A percentile compares a stretch with the other conserved stretches of the same genome.
These are phyloP conservation scores for Penicillium sp. DNA, from an alignment of 2,329 filamentous ascomycete genomes.

Conservation along the genomic window DNA sequence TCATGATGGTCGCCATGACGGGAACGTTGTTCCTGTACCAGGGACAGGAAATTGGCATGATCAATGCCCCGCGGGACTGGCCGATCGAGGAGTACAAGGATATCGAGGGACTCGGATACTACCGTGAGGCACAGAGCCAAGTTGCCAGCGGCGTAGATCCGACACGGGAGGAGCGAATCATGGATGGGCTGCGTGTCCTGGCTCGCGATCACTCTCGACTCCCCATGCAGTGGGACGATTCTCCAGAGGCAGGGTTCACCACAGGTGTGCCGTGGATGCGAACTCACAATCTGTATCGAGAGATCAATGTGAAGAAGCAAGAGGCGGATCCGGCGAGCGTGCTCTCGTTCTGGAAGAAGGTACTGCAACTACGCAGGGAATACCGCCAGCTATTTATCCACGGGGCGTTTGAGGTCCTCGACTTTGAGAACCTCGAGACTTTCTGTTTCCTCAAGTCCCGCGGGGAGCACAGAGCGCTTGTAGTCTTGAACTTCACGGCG, in stretches of 20 bases:
- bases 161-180: slow-evolving; percentile 23
- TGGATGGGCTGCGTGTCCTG: slow-evolving; percentile 56
- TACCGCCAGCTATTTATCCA: slow-evolving; percentile 57
- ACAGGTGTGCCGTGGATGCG: slow-evolving; percentile 64
- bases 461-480: slow-evolving; percentile 21
- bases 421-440: slow-evolving; percentile 27
- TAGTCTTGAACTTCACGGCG: slow-evolving; percentile 2
- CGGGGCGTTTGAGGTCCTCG: slow-evolving; percentile 27
- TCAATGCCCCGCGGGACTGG: slow-evolving; percentile 59
- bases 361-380: slow-evolving; percentile 60
- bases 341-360: slow-evolving; percentile 63
- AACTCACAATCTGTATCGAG: slow-evolving; percentile 51
- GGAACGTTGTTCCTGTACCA: slow-evolving; percentile 65
- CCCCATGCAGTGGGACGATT: slow-evolving; percentile 69
- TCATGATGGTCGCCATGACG: slow-evolving; percentile 54
- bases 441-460: slow-evolving; percentile 30
- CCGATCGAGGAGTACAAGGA: slow-evolving; percentile 50
- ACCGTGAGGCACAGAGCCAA: slow-evolving; percentile 41
- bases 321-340: slow-evolving; percentile 51
- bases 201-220: slow-evolving; percentile 65
- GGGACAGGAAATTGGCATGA: slow-evolving; percentile 66
- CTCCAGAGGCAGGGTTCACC: slow-evolving; percentile 66
- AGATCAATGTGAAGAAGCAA: slow-evolving; percentile 59
- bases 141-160: slow-evolving; percentile 36
- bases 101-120: slow-evolving; percentile 55